A percentile compares a stretch with the other conserved stretches of the same genome.
These are phyloP conservation scores for Lentinula novae-zelandiae DNA, from an alignment of 1,284 basidiomycete species.

Conservation along the genomic window DNA sequence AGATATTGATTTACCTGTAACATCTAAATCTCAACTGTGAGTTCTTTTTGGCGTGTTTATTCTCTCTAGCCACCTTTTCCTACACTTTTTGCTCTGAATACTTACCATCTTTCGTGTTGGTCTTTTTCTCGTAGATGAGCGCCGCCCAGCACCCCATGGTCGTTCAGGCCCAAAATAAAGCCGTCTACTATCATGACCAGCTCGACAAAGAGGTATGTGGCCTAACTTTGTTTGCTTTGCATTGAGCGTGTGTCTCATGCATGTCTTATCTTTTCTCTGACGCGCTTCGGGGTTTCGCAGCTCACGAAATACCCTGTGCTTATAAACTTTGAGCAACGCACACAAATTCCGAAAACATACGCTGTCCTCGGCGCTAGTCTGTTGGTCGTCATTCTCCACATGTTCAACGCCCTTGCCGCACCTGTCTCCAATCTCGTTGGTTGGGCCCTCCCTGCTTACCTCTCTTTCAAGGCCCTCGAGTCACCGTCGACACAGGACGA, in stretches of 20 bases:
- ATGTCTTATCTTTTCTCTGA: conserved; percentile 14
- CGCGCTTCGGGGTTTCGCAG: conserved; percentile 35
- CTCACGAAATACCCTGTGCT: conserved; percentile 90
- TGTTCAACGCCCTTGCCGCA: conserved; percentile 78
- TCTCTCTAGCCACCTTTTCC: not conserved
- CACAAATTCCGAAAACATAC: conserved; percentile 92
- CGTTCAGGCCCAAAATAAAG: conserved; percentile 76
- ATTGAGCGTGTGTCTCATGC: conserved; percentile 10
- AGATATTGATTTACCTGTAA: conserved; percentile 19
- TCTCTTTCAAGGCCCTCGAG: conserved; percentile 85
- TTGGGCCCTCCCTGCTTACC: conserved; percentile 80
- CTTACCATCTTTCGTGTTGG: conserved; percentile 10
- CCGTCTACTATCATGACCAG: conserved; percentile 71
- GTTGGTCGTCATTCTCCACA: conserved; percentile 68
- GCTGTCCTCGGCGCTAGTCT: conserved; percentile 73
- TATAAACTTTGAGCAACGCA: conserved; percentile 83
- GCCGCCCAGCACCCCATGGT: conserved; percentile 75
- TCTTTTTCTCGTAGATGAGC: conserved; percentile 54
- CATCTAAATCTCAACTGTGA: conserved; percentile 14
- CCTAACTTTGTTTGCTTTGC: conserved; percentile 3
- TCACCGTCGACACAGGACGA: conserved; percentile 70
- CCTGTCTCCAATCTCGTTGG: conserved; percentile 84
- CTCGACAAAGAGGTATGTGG: conserved; percentile 91
- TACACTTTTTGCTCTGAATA: conserved; percentile 4
- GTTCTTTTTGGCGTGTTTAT: not conserved